A percentile compares a stretch with the other conserved stretches of the same genome.
Conservation (phyloP, 2,329 filamentous ascomycete genomes). For the Thielaviopsis ethacetica region DNA sequence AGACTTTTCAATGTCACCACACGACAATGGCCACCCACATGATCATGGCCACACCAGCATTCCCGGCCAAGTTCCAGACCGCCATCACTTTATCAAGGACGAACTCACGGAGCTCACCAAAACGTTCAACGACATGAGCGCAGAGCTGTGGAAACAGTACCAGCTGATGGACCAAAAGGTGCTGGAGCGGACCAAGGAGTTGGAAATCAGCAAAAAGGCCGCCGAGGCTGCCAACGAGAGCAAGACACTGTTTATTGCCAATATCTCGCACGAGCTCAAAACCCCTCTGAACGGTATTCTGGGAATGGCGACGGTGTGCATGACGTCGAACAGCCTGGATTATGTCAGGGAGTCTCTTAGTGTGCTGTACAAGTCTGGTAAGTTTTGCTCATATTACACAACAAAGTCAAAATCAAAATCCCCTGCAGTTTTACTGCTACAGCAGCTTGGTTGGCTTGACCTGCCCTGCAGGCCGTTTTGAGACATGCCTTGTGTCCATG, state of each 20-base stretch:
- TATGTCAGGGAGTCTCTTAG: slow-evolving; percentile 71
- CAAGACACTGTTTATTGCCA: slow-evolving; percentile 95
- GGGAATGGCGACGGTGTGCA: slow-evolving; percentile 83
- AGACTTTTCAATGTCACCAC: slow-evolving; percentile 13
- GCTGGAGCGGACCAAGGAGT: slow-evolving; percentile 61
- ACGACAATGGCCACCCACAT: slow-evolving; percentile 19
- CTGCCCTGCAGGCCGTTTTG: neutral
- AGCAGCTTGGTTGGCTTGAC: neutral
- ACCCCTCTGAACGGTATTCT: slow-evolving; percentile 92
- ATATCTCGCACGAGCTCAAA: slow-evolving; percentile 76
- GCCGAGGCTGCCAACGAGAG: slow-evolving; percentile 92
- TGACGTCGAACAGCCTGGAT: slow-evolving; percentile 70
- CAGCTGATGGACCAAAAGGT: slow-evolving; percentile 72
- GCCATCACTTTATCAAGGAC: slow-evolving; percentile 62
- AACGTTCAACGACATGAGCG: slow-evolving; percentile 89
- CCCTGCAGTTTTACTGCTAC: neutral
- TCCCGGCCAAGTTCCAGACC: slow-evolving; percentile 62
- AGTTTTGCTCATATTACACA: neutral
- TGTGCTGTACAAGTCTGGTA: slow-evolving; percentile 70
- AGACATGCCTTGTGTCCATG: neutral
- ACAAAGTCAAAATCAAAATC: no score
- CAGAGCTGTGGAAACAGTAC: slow-evolving; percentile 78
- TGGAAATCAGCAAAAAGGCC: slow-evolving; percentile 80
- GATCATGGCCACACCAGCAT: slow-evolving; percentile 57
- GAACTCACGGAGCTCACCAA: slow-evolving; percentile 68